Evolutionary conservation across 1,284 basidiomycete genomes (phyloP).

Genomic region (Ustilago shanxiensis): DNA sequence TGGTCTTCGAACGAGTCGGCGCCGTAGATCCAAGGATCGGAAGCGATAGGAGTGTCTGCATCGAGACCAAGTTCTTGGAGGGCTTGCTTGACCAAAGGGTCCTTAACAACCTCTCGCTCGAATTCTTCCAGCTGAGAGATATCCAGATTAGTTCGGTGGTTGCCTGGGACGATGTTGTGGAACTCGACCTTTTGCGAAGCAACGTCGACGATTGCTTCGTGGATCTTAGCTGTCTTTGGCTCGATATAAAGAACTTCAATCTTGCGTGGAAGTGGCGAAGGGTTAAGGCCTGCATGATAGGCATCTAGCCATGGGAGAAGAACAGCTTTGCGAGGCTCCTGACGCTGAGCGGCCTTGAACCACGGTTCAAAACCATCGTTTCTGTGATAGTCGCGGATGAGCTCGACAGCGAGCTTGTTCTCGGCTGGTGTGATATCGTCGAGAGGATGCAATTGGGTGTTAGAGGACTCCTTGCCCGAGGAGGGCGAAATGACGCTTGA

Average conservation of each 20-base stretch:
- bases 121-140: conserved; percentile 36
- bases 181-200: conserved; percentile 21
- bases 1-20: conserved; percentile 48
- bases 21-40: conserved; percentile 62
- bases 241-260: conserved; percentile 38
- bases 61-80: conserved; percentile 48
- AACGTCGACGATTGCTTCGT: conserved; percentile 31
- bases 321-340: conserved; percentile 41
- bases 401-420: conserved; percentile 31
- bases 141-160: conserved; percentile 40
- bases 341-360: conserved; percentile 46
- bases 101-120: conserved; percentile 25
- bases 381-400: conserved; percentile 17
- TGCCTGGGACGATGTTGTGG: conserved; percentile 20
- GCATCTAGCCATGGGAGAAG: conserved; percentile 46
- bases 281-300: conserved; percentile 22
- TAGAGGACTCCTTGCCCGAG: conserved; percentile 8
- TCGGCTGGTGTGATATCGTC: conserved; percentile 35
- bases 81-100: conserved; percentile 38
- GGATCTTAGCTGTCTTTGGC: conserved; percentile 29
- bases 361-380: conserved; percentile 34
- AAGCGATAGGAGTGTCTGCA: conserved; percentile 35
- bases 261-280: conserved; percentile 23
- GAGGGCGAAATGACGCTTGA: not conserved
- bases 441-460: conserved; percentile 30